Evolutionary conservation across 352 stramenopile genomes (phyloP).

Genomic region (Phytophthora kernoviae): DNA sequence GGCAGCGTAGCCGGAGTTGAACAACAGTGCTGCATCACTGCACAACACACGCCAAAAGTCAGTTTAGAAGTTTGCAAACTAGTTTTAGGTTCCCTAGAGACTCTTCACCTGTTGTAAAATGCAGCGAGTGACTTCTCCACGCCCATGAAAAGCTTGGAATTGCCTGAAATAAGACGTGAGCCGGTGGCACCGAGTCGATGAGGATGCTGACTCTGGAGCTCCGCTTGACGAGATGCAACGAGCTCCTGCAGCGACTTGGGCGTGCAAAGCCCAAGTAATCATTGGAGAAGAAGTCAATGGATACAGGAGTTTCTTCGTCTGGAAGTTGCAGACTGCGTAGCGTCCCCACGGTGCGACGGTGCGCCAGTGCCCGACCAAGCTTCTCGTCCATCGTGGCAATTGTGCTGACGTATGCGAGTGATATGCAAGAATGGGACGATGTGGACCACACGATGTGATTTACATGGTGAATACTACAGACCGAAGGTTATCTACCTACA

Average conservation of each 20-base stretch:
- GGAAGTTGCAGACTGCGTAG: slow-evolving; percentile 50
- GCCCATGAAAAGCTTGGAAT: slow-evolving; percentile 86
- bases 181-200: slow-evolving; percentile 74
- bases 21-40: slow-evolving; percentile 91
- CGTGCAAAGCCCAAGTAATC: slow-evolving; percentile 96
- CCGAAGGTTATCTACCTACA: too few species aligned
- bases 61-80: slow-evolving; percentile 10
- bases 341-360: slow-evolving; percentile 53
- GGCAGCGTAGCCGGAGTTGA: slow-evolving; percentile 97
- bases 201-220: slow-evolving; percentile 28
- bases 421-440: neutral
- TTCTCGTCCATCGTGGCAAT: slow-evolving; percentile 32
- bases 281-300: slow-evolving; percentile 97
- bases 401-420: slow-evolving; percentile 14
- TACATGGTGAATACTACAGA: too few species aligned
- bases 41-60: slow-evolving; percentile 13
- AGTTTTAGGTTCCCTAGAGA: too few species aligned
- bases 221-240: slow-evolving; percentile 51
- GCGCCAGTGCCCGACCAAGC: slow-evolving; percentile 30
- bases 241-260: slow-evolving; percentile 50
- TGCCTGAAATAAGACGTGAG: slow-evolving; percentile 95
- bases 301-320: slow-evolving; percentile 18
- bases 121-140: slow-evolving; percentile 84
- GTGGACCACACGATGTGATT: too few species aligned
- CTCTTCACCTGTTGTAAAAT: slow-evolving; percentile 86